phyloP scores from a whole-genome alignment of 345 rosid genomes.

The Excoecaria cochinchinensis region DNA sequence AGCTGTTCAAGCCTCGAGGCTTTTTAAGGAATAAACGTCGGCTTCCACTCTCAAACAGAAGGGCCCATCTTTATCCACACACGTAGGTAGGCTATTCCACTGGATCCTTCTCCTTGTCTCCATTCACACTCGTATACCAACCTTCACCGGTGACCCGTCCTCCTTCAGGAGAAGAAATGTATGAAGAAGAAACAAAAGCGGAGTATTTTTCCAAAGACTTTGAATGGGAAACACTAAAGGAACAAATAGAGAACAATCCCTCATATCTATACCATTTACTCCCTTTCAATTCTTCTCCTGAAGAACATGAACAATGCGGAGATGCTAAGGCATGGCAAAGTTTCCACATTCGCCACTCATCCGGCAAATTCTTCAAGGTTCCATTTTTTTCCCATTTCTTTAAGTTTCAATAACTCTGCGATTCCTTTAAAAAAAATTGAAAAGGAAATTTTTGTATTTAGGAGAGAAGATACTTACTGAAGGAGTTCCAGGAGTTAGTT shows the following conservation, averaged over 20 bases:
- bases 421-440: background rate
- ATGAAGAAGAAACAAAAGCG: conserved; percentile 35
- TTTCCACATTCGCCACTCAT: conserved; percentile 72
- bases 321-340: conserved; percentile 63
- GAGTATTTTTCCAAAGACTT: conserved; percentile 85
- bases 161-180: background rate
- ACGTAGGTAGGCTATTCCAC: no score
- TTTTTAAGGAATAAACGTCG: no score
- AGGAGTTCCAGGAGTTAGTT: conserved; percentile 83
- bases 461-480: conserved; percentile 88
- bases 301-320: background rate
- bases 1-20: no score
- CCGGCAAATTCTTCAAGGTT: conserved; percentile 94
- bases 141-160: background rate
- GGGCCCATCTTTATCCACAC: no score
- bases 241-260: conserved; percentile 55
- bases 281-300: conserved; percentile 29
- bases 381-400: background rate
- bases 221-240: conserved; percentile 67
- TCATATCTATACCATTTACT: conserved; percentile 55
- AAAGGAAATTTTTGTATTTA: conserved; percentile 15
- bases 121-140: no score
- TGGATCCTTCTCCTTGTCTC: no score
- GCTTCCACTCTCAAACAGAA: no score
- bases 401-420: background rate